Evolutionary conservation across 2,329 filamentous ascomycete species (phyloP).

Genomic region (Onygenales sp.): DNA sequence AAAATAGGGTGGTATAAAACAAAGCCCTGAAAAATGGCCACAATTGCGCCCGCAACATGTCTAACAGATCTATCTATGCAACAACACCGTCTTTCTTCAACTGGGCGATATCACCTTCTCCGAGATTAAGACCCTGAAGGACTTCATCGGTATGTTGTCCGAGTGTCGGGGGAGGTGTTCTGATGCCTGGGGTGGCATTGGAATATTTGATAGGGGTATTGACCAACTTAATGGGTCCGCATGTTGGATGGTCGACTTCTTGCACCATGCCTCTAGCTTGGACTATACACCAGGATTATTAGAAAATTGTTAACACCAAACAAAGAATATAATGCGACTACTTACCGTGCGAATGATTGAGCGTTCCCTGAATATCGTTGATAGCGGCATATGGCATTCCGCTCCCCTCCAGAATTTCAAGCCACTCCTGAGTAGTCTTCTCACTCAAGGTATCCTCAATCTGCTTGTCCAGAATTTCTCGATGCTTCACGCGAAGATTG

Average conservation of each 20-base stretch:
- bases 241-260: slow-evolving; percentile 71
- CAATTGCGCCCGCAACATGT: not conserved
- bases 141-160: slow-evolving; percentile 83
- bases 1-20: not conserved
- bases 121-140: slow-evolving; percentile 51
- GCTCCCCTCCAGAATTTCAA: slow-evolving; percentile 74
- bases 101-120: slow-evolving; percentile 47
- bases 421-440: slow-evolving; percentile 81
- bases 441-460: slow-evolving; percentile 68
- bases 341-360: slow-evolving; percentile 75
- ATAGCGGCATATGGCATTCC: slow-evolving; percentile 93
- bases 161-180: slow-evolving; percentile 70
- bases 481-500: slow-evolving; percentile 52
- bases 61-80: slow-evolving; percentile 26
- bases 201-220: slow-evolving; percentile 95
- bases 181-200: slow-evolving; percentile 64
- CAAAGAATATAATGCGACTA: slow-evolving; percentile 3
- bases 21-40: not conserved
- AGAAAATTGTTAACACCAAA: not conserved
- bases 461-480: slow-evolving; percentile 63
- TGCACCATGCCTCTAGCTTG: slow-evolving; percentile 79
- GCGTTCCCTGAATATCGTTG: slow-evolving; percentile 78
- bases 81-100: slow-evolving; percentile 61
- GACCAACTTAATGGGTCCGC: slow-evolving; percentile 79
- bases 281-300: slow-evolving; percentile 30